These are phyloP conservation scores for Melampsora abietis-canadensis DNA, from an alignment of 1,284 basidiomycete species.

Conservation along the genomic window DNA sequence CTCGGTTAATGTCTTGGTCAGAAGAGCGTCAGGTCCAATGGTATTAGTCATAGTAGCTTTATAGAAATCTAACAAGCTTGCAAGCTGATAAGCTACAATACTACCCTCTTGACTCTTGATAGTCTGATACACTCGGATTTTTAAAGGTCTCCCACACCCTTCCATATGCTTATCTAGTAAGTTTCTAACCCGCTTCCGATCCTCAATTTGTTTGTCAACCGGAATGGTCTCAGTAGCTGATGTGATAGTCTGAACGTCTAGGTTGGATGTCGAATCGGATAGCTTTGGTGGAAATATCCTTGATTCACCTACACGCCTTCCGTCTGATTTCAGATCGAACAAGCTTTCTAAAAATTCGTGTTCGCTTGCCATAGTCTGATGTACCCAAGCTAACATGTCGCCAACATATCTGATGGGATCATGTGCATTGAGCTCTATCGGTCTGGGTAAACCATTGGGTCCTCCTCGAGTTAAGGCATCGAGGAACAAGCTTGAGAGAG, in stretches of 20 bases:
- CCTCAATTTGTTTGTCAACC: conserved; percentile 57
- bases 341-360: conserved; percentile 83
- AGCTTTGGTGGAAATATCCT: conserved; percentile 44
- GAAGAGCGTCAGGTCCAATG: conserved; percentile 72
- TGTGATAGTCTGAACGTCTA: conserved; percentile 22
- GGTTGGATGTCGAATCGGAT: conserved; percentile 56
- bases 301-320: conserved; percentile 73
- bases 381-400: conserved; percentile 98
- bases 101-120: conserved; percentile 86
- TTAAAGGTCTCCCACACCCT: conserved; percentile 56
- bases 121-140: conserved; percentile 86
- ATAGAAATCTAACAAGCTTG: conserved; percentile 92
- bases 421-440: conserved; percentile 94
- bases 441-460: conserved; percentile 78
- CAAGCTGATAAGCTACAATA: conserved; percentile 83
- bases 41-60: conserved; percentile 85
- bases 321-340: conserved; percentile 66
- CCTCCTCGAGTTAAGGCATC: conserved; percentile 85
- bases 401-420: conserved; percentile 93
- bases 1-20: conserved; percentile 77
- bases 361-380: conserved; percentile 90
- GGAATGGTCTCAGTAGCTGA: background rate
- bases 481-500: conserved; percentile 75
- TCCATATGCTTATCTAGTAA: conserved; percentile 78
- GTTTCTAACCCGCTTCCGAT: conserved; percentile 74